Percentiles rank a stretch among this genome's conserved stretches.
Evolutionary conservation across 2,329 filamentous ascomycete genomes (phyloP).

Genomic region (Tolypocladium paradoxum): DNA sequence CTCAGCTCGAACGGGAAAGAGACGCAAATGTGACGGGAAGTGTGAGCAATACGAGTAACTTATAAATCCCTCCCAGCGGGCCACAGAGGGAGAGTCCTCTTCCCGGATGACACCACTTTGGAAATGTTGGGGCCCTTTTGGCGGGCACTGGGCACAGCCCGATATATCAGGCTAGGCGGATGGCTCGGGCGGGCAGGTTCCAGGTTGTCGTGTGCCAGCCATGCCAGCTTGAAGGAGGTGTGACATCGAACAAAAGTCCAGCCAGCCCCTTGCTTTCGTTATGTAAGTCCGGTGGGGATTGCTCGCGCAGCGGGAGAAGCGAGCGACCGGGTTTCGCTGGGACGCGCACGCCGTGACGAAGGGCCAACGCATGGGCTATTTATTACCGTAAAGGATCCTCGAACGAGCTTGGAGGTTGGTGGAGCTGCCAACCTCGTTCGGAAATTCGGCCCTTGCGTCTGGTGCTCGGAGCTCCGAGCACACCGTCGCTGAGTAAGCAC

Average conservation of each 20-base stretch:
- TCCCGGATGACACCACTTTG: background rate
- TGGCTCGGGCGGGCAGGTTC: background rate
- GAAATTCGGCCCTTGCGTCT: background rate
- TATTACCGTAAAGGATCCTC: background rate
- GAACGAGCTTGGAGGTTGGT: background rate
- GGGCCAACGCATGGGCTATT: background rate
- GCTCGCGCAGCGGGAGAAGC: background rate
- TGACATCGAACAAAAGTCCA: background rate
- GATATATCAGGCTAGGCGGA: background rate
- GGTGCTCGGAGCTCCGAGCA: constrained; percentile 1
- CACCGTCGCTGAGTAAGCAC: background rate
- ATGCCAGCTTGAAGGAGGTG: background rate
- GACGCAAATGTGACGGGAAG: background rate
- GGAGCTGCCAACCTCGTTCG: background rate
- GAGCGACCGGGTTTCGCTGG: background rate
- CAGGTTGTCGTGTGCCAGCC: background rate
- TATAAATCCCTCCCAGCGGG: background rate
- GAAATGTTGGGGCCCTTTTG: background rate
- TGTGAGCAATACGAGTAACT: background rate
- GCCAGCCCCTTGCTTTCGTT: background rate
- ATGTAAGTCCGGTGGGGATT: background rate
- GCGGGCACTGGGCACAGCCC: background rate
- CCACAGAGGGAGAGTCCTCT: background rate
- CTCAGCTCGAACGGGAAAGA: background rate
- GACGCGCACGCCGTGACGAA: background rate